Conservation (phyloP, 768 basidiomycete species). For the Exsudoporus frostii region DNA sequence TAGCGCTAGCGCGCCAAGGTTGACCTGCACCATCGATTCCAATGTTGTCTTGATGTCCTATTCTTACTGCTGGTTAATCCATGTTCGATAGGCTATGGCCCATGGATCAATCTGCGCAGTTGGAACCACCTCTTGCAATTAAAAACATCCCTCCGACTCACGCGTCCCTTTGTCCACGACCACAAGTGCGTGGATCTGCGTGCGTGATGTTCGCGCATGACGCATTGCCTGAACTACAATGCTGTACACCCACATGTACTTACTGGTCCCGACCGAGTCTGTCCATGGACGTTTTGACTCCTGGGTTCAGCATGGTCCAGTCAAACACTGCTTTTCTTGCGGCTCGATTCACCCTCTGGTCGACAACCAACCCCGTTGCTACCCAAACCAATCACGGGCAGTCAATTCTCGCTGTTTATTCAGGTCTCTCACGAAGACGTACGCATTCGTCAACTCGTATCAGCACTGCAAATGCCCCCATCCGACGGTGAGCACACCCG, state of each 20-base stretch:
- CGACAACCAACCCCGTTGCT: conserved; percentile 2
- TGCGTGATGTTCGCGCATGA: conserved; percentile 7
- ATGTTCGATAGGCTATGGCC: background rate
- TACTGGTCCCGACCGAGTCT: conserved; percentile 9
- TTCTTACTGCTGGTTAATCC: background rate
- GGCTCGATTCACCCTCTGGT: background rate
- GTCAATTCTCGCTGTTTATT: background rate
- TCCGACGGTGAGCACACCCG: conserved; percentile 13
- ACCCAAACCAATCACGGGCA: background rate
- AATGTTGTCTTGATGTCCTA: background rate
- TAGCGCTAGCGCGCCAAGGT: background rate
- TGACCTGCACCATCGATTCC: background rate
- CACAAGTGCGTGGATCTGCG: conserved; percentile 21
- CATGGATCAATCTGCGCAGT: background rate
- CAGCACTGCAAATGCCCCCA: conserved; percentile 15
- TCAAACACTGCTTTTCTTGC: conserved; percentile 4
- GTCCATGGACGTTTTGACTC: conserved; percentile 1
- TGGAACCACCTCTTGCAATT: background rate
- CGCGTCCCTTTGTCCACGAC: background rate
- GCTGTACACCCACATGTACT: conserved; percentile 14
- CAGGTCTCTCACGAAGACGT: conserved; percentile 12
- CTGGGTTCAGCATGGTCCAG: background rate
- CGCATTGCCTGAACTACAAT: conserved; percentile 8
- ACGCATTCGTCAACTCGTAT: background rate
- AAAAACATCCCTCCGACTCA: background rate